These are phyloP conservation scores for Pittosporum tobira DNA, from an alignment of 129 eudicot genomes.

Conservation along the genomic window DNA sequence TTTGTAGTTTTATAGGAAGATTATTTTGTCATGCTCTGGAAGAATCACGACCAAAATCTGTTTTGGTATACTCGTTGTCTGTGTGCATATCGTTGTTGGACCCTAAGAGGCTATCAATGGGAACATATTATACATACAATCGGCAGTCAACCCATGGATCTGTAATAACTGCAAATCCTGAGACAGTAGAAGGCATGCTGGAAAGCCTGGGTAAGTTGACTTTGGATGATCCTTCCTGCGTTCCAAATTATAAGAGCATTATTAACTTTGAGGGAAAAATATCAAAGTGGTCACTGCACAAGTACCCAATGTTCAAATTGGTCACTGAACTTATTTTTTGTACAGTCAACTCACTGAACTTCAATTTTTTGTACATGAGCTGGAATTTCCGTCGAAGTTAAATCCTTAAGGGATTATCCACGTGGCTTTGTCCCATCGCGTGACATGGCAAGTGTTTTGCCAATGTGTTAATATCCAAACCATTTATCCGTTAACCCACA, in stretches of 20 bases:
- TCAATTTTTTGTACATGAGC: too few relatives aligned
- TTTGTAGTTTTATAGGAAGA: slow-evolving; percentile 65
- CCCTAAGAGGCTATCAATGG: slow-evolving; percentile 72
- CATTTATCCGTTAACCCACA: too few relatives aligned
- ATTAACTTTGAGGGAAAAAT: too few relatives aligned
- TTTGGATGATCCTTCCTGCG: background rate
- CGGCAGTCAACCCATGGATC: slow-evolving; percentile 65
- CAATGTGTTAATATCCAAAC: too few relatives aligned
- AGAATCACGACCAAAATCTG: slow-evolving; percentile 80
- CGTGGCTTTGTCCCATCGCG: too few relatives aligned
- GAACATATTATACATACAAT: slow-evolving; percentile 55
- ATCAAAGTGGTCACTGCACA: too few relatives aligned
- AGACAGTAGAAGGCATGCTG: slow-evolving; percentile 90
- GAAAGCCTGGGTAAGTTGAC: slow-evolving; percentile 62
- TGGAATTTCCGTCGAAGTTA: too few relatives aligned
- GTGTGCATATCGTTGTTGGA: slow-evolving; percentile 86
- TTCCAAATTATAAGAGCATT: background rate
- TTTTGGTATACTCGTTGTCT: slow-evolving; percentile 68
- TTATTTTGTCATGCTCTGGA: slow-evolving; percentile 81
- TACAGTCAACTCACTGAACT: too few relatives aligned
- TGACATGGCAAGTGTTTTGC: too few relatives aligned
- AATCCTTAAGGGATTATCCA: too few relatives aligned
- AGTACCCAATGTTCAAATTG: too few relatives aligned
- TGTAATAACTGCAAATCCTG: slow-evolving; percentile 49
- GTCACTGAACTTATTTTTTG: too few relatives aligned